Conservation (phyloP, 345 rosid species). For the Boechera stricta region DNA sequence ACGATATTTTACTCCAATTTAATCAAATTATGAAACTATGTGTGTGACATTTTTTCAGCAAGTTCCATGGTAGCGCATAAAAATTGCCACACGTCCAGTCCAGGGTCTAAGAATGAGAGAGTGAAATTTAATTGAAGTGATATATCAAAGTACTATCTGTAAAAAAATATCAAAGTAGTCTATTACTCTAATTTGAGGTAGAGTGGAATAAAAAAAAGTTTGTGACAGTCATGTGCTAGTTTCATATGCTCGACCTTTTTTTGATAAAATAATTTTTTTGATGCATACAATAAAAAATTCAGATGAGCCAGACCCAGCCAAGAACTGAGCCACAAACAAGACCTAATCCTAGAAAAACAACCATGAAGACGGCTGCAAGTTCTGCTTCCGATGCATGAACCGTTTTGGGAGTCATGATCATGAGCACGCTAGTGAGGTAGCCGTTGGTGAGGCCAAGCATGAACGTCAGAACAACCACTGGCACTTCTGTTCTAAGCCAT, state of each 20-base stretch:
- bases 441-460: slow-evolving; percentile 85
- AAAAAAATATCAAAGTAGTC: neutral
- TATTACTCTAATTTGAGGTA: neutral
- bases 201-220: neutral
- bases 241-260: neutral
- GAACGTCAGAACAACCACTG: slow-evolving; percentile 67
- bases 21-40: neutral
- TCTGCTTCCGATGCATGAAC: slow-evolving; percentile 78
- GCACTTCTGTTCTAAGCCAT: slow-evolving; percentile 79
- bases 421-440: slow-evolving; percentile 81
- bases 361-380: slow-evolving; percentile 74
- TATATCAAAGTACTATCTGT: neutral
- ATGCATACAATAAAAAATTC: slow-evolving; percentile 10
- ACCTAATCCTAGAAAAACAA: slow-evolving; percentile 76
- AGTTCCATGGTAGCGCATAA: neutral
- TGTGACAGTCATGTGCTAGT: neutral
- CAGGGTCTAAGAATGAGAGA: too few species aligned
- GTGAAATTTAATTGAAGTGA: neutral
- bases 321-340: slow-evolving; percentile 78
- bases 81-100: neutral
- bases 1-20: neutral
- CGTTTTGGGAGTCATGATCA: slow-evolving; percentile 80
- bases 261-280: neutral
- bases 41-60: neutral
- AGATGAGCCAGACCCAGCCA: slow-evolving; percentile 88